Percentiles rank a stretch among this genome's conserved stretches.
These are phyloP conservation scores for Phialocephala sp. DNA, from an alignment of 2,329 filamentous ascomycete genomes.

Conservation along the genomic window DNA sequence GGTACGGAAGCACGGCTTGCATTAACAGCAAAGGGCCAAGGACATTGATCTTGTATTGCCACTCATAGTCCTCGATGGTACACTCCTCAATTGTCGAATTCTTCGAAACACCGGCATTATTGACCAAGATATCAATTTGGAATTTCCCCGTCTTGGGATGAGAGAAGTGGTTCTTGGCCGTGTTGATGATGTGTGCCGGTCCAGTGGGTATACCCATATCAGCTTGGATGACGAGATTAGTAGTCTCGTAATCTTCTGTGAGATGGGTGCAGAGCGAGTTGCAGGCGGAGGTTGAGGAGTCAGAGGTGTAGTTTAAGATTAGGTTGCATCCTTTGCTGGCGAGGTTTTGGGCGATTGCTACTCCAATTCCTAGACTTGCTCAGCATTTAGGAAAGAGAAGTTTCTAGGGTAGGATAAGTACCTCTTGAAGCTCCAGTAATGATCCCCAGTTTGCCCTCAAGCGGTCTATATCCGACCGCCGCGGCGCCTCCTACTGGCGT, in stretches of 20 bases:
- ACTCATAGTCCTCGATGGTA: constrained; percentile 68
- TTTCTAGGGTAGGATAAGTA: constrained; percentile 44
- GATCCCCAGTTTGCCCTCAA: constrained; percentile 80
- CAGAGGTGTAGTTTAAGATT: constrained; percentile 70
- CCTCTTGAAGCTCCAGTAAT: constrained; percentile 82
- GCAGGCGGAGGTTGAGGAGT: constrained; percentile 59
- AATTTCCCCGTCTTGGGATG: constrained; percentile 54
- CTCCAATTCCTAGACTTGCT: constrained; percentile 68
- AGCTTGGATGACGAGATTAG: constrained; percentile 69
- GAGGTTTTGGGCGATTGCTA: constrained; percentile 68
- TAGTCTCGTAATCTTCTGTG: constrained; percentile 60
- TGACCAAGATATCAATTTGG: constrained; percentile 82
- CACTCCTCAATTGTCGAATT: constrained; percentile 72
- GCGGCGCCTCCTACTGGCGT: constrained; percentile 9
- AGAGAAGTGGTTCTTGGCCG: constrained; percentile 63
- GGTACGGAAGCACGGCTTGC: constrained; percentile 72
- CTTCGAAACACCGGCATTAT: constrained; percentile 77
- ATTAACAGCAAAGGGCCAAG: constrained; percentile 79
- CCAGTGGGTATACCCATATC: constrained; percentile 70
- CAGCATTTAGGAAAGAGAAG: not conserved
- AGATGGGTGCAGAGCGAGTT: constrained; percentile 62
- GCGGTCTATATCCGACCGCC: constrained; percentile 37
- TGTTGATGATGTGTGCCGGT: constrained; percentile 63
- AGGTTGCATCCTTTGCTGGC: constrained; percentile 69
- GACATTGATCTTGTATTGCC: constrained; percentile 81